Percentiles rank a stretch among this genome's conserved stretches.
Conservation (phyloP, 495 filamentous ascomycete genomes). For the Symbiotaphrina buchneri region DNA sequence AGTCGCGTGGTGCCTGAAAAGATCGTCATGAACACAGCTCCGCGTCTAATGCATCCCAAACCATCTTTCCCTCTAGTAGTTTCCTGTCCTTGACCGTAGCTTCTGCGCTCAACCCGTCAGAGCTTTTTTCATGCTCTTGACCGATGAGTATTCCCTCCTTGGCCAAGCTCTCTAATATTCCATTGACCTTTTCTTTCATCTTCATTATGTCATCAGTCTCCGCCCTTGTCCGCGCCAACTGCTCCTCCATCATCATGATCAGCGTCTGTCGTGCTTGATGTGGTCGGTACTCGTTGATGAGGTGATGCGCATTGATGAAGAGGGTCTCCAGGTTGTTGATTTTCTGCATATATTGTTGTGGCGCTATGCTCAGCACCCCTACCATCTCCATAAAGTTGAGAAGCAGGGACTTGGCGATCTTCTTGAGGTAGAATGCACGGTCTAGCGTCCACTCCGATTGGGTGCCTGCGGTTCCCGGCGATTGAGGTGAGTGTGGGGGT, state of each 20-base stretch:
- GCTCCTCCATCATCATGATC: conserved; percentile 80
- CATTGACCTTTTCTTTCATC: conserved; percentile 48
- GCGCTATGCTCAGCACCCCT: conserved; percentile 40
- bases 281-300: conserved; percentile 84
- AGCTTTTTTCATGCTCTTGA: too few species aligned
- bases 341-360: conserved; percentile 24
- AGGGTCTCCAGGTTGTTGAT: conserved; percentile 53
- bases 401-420: conserved; percentile 58
- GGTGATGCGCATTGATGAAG: conserved; percentile 72
- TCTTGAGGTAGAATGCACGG: conserved; percentile 52
- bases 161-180: conserved; percentile 39
- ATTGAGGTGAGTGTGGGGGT: conserved; percentile 14
- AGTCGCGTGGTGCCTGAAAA: too few species aligned
- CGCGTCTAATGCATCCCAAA: too few species aligned
- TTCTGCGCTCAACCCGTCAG: too few species aligned
- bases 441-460: conserved; percentile 24
- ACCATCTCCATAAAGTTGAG: conserved; percentile 70
- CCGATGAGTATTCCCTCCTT: too few species aligned
- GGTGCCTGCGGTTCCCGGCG: conserved; percentile 17
- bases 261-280: conserved; percentile 86
- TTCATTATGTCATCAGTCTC: conserved; percentile 58
- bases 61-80: too few species aligned
- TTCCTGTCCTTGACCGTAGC: too few species aligned
- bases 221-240: conserved; percentile 44
- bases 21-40: too few species aligned